Evolutionary conservation across 306 rosid species (phyloP).

Genomic region (Trifolium fragiferum): DNA sequence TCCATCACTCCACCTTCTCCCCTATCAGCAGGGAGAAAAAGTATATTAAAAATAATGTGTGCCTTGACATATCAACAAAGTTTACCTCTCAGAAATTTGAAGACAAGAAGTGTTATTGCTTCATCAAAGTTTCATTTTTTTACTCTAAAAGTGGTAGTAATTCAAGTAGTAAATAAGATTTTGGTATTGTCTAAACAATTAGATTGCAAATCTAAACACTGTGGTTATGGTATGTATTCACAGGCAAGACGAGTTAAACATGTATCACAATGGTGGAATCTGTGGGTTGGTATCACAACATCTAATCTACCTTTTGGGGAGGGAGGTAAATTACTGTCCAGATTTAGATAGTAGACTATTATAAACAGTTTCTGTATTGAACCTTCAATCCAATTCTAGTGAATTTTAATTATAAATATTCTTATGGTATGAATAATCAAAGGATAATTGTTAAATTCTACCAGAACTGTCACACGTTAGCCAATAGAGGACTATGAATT

Average conservation of each 20-base stretch:
- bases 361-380: not conserved
- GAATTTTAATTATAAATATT: not conserved
- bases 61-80: slow-evolving; percentile 39
- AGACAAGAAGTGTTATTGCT: slow-evolving; percentile 17
- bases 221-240: slow-evolving; percentile 34
- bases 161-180: slow-evolving; percentile 25
- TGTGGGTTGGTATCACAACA: not conserved
- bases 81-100: slow-evolving; percentile 35
- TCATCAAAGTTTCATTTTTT: slow-evolving; percentile 11
- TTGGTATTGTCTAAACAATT: slow-evolving; percentile 6
- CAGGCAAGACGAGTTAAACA: not conserved
- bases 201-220: slow-evolving; percentile 16
- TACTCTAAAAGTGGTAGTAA: not conserved
- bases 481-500: not conserved
- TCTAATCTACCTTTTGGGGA: not conserved
- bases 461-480: not conserved
- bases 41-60: slow-evolving; percentile 32
- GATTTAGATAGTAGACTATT: not conserved
- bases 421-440: not conserved
- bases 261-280: slow-evolving; percentile 24
- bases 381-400: not conserved
- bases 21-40: slow-evolving; percentile 57
- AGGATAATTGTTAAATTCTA: not conserved
- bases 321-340: not conserved
- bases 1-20: slow-evolving; percentile 99